phyloP scores from a whole-genome alignment of 2,329 filamentous ascomycete species.

The Chaetoscypha palmicola region DNA sequence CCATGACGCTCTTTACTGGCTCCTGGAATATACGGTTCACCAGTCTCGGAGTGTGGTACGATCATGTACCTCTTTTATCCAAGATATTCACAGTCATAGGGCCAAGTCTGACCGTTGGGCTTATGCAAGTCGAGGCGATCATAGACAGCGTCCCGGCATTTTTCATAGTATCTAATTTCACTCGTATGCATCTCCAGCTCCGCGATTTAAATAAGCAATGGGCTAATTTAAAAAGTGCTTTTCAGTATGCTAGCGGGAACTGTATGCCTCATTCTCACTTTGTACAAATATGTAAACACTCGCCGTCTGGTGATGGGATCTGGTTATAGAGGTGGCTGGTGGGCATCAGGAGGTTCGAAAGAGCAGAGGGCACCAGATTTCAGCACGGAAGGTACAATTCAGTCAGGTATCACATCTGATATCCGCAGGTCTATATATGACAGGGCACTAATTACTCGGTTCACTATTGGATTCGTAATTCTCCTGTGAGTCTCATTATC shows the following conservation, averaged over 20 bases:
- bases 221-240: constrained; percentile 31
- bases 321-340: constrained; percentile 20
- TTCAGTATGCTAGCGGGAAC: constrained; percentile 33
- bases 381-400: constrained; percentile 9
- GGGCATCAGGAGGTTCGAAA: constrained; percentile 19
- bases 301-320: constrained; percentile 31
- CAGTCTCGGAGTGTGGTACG: constrained; percentile 26
- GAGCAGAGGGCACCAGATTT: constrained; percentile 14
- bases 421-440: constrained; percentile 36
- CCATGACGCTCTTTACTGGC: too few relatives aligned
- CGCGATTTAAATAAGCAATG: too few relatives aligned
- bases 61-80: constrained; percentile 24
- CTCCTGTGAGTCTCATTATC: constrained; percentile 25
- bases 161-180: constrained; percentile 33
- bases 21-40: constrained; percentile 28
- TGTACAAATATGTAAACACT: constrained; percentile 37
- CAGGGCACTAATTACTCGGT: constrained; percentile 39
- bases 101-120: constrained; percentile 32
- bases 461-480: constrained; percentile 38
- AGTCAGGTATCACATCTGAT: constrained; percentile 7
- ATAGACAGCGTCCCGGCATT: constrained; percentile 27
- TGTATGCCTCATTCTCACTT: constrained; percentile 34
- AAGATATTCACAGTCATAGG: constrained; percentile 34
- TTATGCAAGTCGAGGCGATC: constrained; percentile 29
- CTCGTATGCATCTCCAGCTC: constrained; percentile 36